Base-by-base conservation (phyloP, 176 grass and related monocot genomes). In the Leersia perrieri region DNA sequence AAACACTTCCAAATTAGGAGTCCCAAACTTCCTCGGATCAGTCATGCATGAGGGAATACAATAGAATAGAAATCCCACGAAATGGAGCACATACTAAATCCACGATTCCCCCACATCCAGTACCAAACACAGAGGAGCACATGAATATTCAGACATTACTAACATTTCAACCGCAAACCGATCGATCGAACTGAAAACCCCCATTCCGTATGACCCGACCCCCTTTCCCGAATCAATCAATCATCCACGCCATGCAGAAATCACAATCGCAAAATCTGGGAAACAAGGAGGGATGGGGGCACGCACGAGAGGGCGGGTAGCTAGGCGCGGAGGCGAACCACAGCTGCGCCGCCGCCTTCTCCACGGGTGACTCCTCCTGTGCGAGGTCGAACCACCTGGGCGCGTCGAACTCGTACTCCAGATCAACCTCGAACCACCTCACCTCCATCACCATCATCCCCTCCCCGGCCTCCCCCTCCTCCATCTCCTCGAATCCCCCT, bases 351-450 rank as follows among this genome's bases (percentile, higher is more conserved):
- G 63, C 81, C 33, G 39, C 66, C 6, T 88, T 85, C 76, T 87
- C 89, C 39, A 22, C 20, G 8, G 74, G 78, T 16, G 93, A 26
- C 89, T 95, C 93, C 49, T 83, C 92, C 40, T 32, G 76, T 15
- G 82, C 68, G 60, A 99, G 88, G 78, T 99, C 97, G 82, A 99
- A 99, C 90, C 79, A 99, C 29, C 60, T 58, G 15, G 90, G 85
- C 44, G 97, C 97, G 78, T 99, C 93, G 83, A 89, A 99, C 87
- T 99, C 97, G 82, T 99, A 99, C 51, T 99, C 93, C 7, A 91
- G 63, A 87, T 99, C 97, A 11, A 99, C 81, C 78, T 95, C 89
- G 82, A 90, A 95, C 69, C 87, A 84, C 69, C 23, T 40, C 44
- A 76, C 75, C 72, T 77, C 80, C 85, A 88, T 70, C 64, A 63